Conservation (phyloP, 768 basidiomycete species). For the Podaxis rugospora region DNA sequence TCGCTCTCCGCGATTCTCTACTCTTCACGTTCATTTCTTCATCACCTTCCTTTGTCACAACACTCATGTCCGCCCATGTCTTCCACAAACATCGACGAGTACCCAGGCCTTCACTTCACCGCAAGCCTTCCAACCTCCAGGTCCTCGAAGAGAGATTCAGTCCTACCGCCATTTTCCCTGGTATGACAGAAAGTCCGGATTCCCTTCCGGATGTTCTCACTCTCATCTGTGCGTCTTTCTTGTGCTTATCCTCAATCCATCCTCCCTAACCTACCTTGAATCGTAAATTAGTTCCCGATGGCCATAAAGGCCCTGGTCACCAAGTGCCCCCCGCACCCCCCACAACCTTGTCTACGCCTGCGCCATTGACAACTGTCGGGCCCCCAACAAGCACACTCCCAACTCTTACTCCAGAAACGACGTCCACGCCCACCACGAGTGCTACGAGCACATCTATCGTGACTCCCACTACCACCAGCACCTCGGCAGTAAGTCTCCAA, state of each 20-base stretch:
- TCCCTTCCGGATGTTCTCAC: neutral
- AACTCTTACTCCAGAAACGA: neutral
- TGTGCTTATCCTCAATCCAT: neutral
- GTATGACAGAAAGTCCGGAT: neutral
- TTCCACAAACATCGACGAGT: neutral
- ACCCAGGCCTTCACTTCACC: neutral
- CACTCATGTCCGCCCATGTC: slow-evolving; percentile 5
- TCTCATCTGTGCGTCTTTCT: neutral
- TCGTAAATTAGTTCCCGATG: neutral
- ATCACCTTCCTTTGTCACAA: neutral
- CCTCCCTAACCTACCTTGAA: neutral
- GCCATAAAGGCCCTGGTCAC: neutral
- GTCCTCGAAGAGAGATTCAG: slow-evolving; percentile 10
- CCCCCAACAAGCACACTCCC: neutral
- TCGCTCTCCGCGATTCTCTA: neutral
- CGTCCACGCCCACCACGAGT: neutral
- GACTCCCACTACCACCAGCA: neutral
- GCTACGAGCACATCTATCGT: neutral
- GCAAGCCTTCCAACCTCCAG: slow-evolving; percentile 1
- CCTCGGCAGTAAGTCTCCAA: neutral
- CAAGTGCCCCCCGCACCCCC: neutral
- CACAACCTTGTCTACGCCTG: neutral
- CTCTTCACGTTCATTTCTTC: slow-evolving; percentile 7
- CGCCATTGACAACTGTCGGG: neutral
- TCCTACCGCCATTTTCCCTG: slow-evolving; percentile 7